phyloP scores from a whole-genome alignment of 768 basidiomycete genomes.

The Suillus cothurnatus region DNA sequence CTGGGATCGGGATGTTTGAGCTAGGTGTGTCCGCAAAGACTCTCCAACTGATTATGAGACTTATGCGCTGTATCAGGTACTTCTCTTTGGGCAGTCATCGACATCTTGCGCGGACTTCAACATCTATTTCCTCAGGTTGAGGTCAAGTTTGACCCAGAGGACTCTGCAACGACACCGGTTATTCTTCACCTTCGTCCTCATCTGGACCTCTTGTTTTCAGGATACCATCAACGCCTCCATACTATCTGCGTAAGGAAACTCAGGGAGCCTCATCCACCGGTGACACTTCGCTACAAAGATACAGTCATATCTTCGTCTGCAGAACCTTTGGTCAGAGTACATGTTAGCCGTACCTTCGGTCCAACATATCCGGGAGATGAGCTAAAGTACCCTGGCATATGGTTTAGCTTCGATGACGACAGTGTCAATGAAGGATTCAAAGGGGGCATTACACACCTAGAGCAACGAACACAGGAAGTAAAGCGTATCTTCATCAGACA shows the following conservation, averaged over 20 bases:
- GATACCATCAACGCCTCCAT: conserved; percentile 74
- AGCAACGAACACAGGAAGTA: conserved; percentile 75
- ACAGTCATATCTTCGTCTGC: conserved; percentile 60
- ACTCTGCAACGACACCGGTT: conserved; percentile 69
- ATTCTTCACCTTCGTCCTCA: conserved; percentile 81
- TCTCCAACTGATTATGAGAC: background rate
- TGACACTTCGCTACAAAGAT: conserved; percentile 70
- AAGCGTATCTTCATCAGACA: conserved; percentile 75
- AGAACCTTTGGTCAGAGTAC: conserved; percentile 61
- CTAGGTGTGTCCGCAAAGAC: conserved; percentile 48
- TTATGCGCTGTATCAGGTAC: conserved; percentile 46
- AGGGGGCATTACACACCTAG: conserved; percentile 42
- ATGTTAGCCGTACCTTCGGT: conserved; percentile 74
- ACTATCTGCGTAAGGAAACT: conserved; percentile 75
- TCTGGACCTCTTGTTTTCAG: conserved; percentile 84
- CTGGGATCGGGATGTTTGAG: conserved; percentile 77
- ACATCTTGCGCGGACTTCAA: conserved; percentile 63
- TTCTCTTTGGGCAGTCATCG: conserved; percentile 78
- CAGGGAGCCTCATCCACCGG: conserved; percentile 65
- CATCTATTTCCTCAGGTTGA: conserved; percentile 81
- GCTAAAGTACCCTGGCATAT: conserved; percentile 78
- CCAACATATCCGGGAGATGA: conserved; percentile 83
- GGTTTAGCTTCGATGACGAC: conserved; percentile 86
- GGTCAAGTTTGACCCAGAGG: conserved; percentile 78
- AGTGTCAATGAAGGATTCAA: conserved; percentile 56